Evolutionary conservation across 2,329 filamentous ascomycete species (phyloP).

Genomic region (Metarhizium rileyi): DNA sequence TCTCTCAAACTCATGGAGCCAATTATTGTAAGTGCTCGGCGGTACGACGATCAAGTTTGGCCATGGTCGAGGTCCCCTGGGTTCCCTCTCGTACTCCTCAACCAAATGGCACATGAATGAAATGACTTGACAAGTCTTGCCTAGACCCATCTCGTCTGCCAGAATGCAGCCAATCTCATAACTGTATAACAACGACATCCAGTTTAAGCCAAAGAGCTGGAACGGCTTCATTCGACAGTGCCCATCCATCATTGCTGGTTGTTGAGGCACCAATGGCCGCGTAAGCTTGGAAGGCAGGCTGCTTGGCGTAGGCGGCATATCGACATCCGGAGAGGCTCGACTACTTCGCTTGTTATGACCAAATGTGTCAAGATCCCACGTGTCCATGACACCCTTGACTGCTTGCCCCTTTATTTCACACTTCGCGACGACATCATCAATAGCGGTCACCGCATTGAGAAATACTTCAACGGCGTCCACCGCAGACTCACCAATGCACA

Average conservation of each 20-base stretch:
- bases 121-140: constrained; percentile 96
- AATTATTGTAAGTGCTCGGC: constrained; percentile 90
- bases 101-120: constrained; percentile 79
- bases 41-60: constrained; percentile 81
- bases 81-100: constrained; percentile 41
- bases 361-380: constrained; percentile 39
- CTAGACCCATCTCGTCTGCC: constrained; percentile 93
- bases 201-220: constrained; percentile 89
- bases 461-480: constrained; percentile 55
- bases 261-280: constrained; percentile 39
- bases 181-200: constrained; percentile 77
- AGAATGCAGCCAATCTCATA: constrained; percentile 79
- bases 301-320: constrained; percentile 32
- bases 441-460: constrained; percentile 68
- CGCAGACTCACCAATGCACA: constrained; percentile 42
- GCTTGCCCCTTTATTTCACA: constrained; percentile 63
- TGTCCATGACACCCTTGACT: constrained; percentile 35
- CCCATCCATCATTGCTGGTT: constrained; percentile 70
- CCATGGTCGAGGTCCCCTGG: constrained; percentile 38
- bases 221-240: constrained; percentile 81
- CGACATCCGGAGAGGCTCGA: constrained; percentile 21
- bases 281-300: constrained; percentile 25
- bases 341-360: constrained; percentile 28
- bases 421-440: constrained; percentile 69
- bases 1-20: constrained; percentile 79